phyloP scores from a whole-genome alignment of 306 rosid genomes.

The Pyrus bretschneideri region DNA sequence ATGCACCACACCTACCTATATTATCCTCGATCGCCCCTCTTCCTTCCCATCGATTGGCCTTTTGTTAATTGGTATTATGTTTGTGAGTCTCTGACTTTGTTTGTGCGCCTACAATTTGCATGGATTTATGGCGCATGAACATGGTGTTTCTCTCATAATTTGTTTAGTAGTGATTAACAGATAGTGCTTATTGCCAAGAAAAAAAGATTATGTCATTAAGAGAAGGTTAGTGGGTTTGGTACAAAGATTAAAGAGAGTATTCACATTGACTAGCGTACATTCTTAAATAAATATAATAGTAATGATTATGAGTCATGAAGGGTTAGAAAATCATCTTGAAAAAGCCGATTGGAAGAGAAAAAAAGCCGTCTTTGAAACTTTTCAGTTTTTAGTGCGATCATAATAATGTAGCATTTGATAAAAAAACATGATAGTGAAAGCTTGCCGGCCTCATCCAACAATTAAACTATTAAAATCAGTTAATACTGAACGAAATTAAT shows the following conservation, averaged over 20 bases:
- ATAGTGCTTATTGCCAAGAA: not conserved
- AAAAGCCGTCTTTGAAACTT: too few species aligned
- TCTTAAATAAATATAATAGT: not conserved
- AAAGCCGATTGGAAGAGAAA: too few species aligned
- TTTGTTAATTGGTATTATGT: slow-evolving; percentile 1
- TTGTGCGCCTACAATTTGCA: too few species aligned
- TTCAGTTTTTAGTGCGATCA: too few species aligned
- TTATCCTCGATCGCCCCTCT: too few species aligned
- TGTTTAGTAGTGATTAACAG: not conserved
- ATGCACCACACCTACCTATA: too few species aligned
- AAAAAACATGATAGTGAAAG: too few species aligned
- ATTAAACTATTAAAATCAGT: too few species aligned
- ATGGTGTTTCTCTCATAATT: slow-evolving; percentile 1
- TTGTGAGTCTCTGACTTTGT: not conserved
- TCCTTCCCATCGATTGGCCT: not conserved
- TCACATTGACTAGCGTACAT: not conserved
- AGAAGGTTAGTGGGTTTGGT: not conserved
- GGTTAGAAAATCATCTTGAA: too few species aligned
- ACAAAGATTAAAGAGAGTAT: not conserved
- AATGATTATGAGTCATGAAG: not conserved
- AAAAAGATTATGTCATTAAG: not conserved
- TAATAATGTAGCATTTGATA: too few species aligned
- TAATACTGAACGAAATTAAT: too few species aligned
- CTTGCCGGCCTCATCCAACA: too few species aligned
- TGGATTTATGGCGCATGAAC: slow-evolving; percentile 28